Evolutionary conservation across 179 eudicot genomes (phyloP), one percentile per base, ranked within the genome.

Genomic region (Sideroxylon spinosum): DNA sequence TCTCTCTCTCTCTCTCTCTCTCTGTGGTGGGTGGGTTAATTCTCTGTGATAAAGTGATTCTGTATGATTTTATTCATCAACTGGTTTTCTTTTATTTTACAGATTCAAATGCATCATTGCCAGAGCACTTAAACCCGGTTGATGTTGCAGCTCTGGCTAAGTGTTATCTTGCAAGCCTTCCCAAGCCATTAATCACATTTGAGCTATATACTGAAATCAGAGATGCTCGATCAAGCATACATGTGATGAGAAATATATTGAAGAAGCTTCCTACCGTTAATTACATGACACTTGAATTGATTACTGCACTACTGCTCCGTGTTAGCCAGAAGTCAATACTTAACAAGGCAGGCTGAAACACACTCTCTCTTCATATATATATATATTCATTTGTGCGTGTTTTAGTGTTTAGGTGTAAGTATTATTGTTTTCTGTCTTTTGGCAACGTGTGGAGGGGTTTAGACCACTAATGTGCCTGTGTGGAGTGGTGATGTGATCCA

Each of bases 151-250:
- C 89, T 80, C 87, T 95, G 59, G 80, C 87, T 55, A 95, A 95
- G 88, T 95, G 97, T 79, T 95, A 93, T 85, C 89, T 95, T 82
- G 95, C 94, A 53, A 93, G 97, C 85, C 95, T 95, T 73, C 95
- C 98, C 59, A 92, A 95, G 83, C 98, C 98, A 32, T 73, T 95
- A 50, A 83, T 86, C 75, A 89, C 93, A 57, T 89, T 87, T 79
- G 93, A 90, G 76, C 88, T 89, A 14, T 89, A 90, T 80, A 86
- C 88, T 74, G 97, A 93, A 79, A 89, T 95, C 71, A 88, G 88
- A 84, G 78, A 83, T 68, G 90, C 90, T 76, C 94, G 97, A 9
- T 93, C 95, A 66, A 88, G 85, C 84, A 88, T 95, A 79, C 79
- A 76, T 84, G 85, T 60, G 73, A 82, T 95, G 87, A 87, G 88